Conservation (phyloP, 768 basidiomycete species). For the Amanita polypyramis region DNA sequence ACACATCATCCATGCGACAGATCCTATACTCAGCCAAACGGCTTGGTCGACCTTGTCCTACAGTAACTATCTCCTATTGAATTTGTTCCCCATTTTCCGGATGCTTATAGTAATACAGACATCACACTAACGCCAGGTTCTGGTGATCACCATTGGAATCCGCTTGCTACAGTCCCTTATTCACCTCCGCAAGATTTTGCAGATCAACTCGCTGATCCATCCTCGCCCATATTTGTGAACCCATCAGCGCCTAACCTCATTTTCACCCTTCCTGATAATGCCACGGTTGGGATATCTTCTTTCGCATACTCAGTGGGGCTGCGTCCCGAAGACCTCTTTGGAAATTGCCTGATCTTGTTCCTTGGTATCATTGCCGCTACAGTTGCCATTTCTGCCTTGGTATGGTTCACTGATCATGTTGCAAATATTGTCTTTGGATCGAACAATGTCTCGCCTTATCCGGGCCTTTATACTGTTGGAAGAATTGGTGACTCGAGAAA, state of each 20-base stretch:
- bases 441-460: constrained; percentile 42
- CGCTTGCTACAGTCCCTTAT: constrained; percentile 45
- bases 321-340: constrained; percentile 72
- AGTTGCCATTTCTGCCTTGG: constrained; percentile 53
- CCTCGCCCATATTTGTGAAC: constrained; percentile 74
- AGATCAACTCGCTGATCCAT: constrained; percentile 58
- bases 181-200: constrained; percentile 61
- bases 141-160: constrained; percentile 50
- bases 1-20: constrained; percentile 27
- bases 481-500: not conserved
- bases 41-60: constrained; percentile 81
- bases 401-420: constrained; percentile 66
- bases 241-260: constrained; percentile 56
- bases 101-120: constrained; percentile 34
- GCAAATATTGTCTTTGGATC: constrained; percentile 26
- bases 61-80: constrained; percentile 31
- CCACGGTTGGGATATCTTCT: constrained; percentile 62
- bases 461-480: constrained; percentile 11
- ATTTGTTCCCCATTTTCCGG: not conserved
- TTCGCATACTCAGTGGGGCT: constrained; percentile 83
- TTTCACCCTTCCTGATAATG: constrained; percentile 55
- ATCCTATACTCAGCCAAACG: constrained; percentile 82
- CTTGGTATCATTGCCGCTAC: constrained; percentile 66
- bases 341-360: constrained; percentile 75
- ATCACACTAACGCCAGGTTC: constrained; percentile 50